phyloP scores from a whole-genome alignment of 352 stramenopile genomes.

The Pythium insidiosum region DNA sequence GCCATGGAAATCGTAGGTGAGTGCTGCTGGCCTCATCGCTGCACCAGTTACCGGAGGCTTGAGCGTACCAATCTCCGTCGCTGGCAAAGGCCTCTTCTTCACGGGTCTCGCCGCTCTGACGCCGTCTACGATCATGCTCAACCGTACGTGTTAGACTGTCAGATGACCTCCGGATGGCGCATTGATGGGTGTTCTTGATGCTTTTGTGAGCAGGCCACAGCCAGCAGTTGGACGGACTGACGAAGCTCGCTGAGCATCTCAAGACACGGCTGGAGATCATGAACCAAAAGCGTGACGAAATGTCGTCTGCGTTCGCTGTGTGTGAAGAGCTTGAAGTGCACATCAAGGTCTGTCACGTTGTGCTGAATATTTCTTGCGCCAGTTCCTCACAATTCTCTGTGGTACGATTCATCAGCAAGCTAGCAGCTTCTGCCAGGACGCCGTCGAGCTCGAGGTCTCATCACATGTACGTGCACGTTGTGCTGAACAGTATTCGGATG shows the following conservation, averaged over 20 bases:
- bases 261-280: slow-evolving; percentile 83
- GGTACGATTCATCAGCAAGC: slow-evolving; percentile 31
- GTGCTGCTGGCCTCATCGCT: slow-evolving; percentile 62
- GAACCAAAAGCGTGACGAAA: slow-evolving; percentile 74
- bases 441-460: slow-evolving; percentile 69
- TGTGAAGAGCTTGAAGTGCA: slow-evolving; percentile 70
- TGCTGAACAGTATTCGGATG: neutral
- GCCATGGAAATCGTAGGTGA: slow-evolving; percentile 21
- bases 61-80: slow-evolving; percentile 76
- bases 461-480: slow-evolving; percentile 52
- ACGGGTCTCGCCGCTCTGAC: slow-evolving; percentile 68
- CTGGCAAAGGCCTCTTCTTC: slow-evolving; percentile 81
- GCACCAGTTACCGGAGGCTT: slow-evolving; percentile 70
- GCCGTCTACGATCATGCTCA: slow-evolving; percentile 81
- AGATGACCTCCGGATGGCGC: neutral
- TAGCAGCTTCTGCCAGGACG: slow-evolving; percentile 72
- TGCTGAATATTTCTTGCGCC: slow-evolving; percentile 1
- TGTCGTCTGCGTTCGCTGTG: slow-evolving; percentile 61
- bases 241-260: slow-evolving; percentile 68
- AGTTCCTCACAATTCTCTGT: neutral
- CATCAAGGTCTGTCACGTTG: slow-evolving; percentile 37
- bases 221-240: slow-evolving; percentile 68
- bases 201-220: slow-evolving; percentile 46
- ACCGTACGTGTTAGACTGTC: slow-evolving; percentile 34
- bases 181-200: neutral